Conservation (phyloP, 192 early-diverging fungal genomes). For the Rhizophagus sp. region DNA sequence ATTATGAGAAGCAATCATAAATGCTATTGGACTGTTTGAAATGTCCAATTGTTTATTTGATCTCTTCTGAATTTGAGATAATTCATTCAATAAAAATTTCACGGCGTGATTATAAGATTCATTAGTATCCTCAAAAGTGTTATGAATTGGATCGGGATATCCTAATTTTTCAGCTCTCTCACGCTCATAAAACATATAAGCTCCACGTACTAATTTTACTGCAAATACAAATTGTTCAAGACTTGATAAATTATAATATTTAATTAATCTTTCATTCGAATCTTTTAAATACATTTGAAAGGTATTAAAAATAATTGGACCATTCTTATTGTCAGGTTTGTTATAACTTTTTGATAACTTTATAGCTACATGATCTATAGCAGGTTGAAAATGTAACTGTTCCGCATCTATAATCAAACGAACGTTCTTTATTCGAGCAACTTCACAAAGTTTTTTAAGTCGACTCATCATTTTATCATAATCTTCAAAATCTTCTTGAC, state of each 20-base stretch:
- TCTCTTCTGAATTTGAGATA: conserved; percentile 34
- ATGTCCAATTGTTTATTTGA: conserved; percentile 23
- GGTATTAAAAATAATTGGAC: conserved; percentile 88
- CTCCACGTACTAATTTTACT: conserved; percentile 85
- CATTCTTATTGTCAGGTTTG: conserved; percentile 31
- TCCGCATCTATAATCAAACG: conserved; percentile 92
- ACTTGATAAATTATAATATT: conserved; percentile 66
- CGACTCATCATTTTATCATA: conserved; percentile 69
- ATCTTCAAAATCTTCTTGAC: conserved; percentile 66
- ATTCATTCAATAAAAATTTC: conserved; percentile 63
- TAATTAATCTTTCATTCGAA: conserved; percentile 58
- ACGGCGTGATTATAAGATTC: conserved; percentile 79
- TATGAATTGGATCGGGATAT: conserved; percentile 80
- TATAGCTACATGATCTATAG: conserved; percentile 84
- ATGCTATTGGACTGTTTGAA: conserved; percentile 54
- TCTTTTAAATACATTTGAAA: conserved; percentile 94
- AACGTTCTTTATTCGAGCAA: conserved; percentile 65
- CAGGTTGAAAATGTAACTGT: conserved; percentile 90
- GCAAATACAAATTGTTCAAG: conserved; percentile 78
- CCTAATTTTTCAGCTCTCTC: conserved; percentile 67
- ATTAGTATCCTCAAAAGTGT: conserved; percentile 80
- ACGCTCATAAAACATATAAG: conserved; percentile 60
- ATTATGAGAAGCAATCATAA: conserved; percentile 94
- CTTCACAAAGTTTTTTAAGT: conserved; percentile 63
- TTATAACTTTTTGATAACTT: conserved; percentile 75